Percentiles rank a stretch among this genome's conserved stretches.
Evolutionary conservation across 352 stramenopile genomes (phyloP).

Genomic region (Globisporangium okanoganense): DNA sequence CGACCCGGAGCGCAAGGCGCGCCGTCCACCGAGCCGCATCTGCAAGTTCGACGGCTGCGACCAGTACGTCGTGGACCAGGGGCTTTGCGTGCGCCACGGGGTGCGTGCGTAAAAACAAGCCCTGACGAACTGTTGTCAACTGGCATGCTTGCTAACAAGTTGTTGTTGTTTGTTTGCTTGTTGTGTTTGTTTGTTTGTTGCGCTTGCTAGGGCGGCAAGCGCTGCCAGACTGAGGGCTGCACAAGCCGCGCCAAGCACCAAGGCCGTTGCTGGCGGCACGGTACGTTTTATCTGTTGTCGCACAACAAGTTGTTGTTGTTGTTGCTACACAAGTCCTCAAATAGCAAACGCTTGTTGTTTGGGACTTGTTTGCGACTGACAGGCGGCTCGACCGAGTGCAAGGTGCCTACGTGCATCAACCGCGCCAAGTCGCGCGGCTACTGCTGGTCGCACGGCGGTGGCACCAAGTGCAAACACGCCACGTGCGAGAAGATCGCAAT

Average conservation of each 20-base stretch:
- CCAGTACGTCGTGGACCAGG: slow-evolving; percentile 77
- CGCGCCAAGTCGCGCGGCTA: slow-evolving; percentile 31
- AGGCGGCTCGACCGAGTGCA: slow-evolving; percentile 23
- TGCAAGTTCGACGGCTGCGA: slow-evolving; percentile 73
- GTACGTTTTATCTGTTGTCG: no score
- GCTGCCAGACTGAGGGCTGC: slow-evolving; percentile 20
- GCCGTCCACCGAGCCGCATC: slow-evolving; percentile 53
- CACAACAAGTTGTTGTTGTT: no score
- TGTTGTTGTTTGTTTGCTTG: background rate
- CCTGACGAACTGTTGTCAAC: background rate
- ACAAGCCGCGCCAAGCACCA: slow-evolving; percentile 19
- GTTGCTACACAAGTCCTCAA: background rate
- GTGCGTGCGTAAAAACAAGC: slow-evolving; percentile 34
- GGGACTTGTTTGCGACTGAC: background rate
- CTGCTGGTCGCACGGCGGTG: slow-evolving; percentile 33
- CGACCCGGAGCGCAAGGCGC: slow-evolving; percentile 48
- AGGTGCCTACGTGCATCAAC: slow-evolving; percentile 24
- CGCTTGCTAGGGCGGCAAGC: slow-evolving; percentile 19
- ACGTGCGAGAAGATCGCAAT: slow-evolving; percentile 30
- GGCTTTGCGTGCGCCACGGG: slow-evolving; percentile 69
- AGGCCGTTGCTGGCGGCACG: slow-evolving; percentile 17
- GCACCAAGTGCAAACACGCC: slow-evolving; percentile 24
- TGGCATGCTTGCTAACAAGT: background rate
- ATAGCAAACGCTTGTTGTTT: background rate
- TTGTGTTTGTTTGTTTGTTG: background rate